Base-by-base conservation (phyloP, 2,329 filamentous ascomycete genomes). In the Clonostachys solani region DNA sequence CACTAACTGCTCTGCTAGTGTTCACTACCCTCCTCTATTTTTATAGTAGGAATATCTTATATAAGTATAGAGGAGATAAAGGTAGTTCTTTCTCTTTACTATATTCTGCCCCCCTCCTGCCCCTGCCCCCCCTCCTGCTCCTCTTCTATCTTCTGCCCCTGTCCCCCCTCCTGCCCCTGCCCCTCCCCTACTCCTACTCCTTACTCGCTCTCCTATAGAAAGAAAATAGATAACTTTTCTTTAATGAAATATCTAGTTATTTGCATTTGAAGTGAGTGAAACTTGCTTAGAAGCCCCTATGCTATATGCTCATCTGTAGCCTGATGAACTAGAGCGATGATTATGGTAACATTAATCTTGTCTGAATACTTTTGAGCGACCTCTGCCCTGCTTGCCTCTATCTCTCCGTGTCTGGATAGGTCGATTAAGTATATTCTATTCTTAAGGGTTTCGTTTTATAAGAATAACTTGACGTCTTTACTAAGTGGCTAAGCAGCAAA, bases 351-450 rank as follows among this genome's bases (percentile, higher is more conserved):
- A 9, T 59, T 54, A 0, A 67, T 47, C 0, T 41, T 45, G 0
- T 49, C n/a, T 5, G 55, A 55, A 17, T 50, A 56, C 0, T 49
- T 47, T 3, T 48, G 15, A 0, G 64, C 60, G 0, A 66, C 45
- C 0, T 49, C 42, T 0, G 56, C 55, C 3, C 65, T 60, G 17
- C 60, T 61, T 3, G 50, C 47, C 0, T 54, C 49, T 0, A 49
- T 48, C 16, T 82, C 78, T 1, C 73, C 71, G 0, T 76, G 65
- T 8, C 78, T 77, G 0, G 78, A 77, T 0, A 81, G 62, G 49
- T 81, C 76, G 1, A 80, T 75, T 5, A 81, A 61, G 0, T 73
- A 69, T 2, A 76, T 66, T 0, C 77, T 76, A 5, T 72, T 69
- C 1, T 66, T 66, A 1, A 81, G 56, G 1, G 75, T 67, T 1